Evolutionary conservation across 139 green algal genomes (phyloP).

Genomic region (Chlorella sorokiniana): DNA sequence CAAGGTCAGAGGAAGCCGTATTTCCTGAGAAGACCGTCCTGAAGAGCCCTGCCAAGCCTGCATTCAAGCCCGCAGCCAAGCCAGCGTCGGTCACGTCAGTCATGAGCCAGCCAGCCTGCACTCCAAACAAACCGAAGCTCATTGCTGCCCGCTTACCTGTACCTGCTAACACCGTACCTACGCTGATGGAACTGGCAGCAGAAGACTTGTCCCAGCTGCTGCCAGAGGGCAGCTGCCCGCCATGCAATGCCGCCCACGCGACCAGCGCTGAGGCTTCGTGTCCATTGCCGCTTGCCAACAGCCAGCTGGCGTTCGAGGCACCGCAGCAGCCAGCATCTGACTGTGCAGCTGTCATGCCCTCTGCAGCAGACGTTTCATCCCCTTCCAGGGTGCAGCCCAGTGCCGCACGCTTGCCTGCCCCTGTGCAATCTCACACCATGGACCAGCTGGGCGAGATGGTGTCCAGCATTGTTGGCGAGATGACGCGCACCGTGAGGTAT

Average conservation of each 20-base stretch:
- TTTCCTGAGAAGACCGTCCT: too few relatives aligned
- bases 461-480: neutral
- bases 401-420: neutral
- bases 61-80: neutral
- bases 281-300: too few relatives aligned
- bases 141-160: neutral
- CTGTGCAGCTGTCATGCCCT: neutral
- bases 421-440: too few relatives aligned
- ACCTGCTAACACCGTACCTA: neutral
- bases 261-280: too few relatives aligned
- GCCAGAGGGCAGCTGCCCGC: neutral
- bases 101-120: neutral
- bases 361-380: too few relatives aligned
- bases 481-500: neutral
- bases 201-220: neutral
- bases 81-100: neutral
- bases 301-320: too few relatives aligned
- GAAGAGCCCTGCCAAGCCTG: neutral
- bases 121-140: neutral
- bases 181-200: slow-evolving; percentile 12
- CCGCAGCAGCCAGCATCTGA: neutral
- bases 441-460: neutral
- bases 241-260: neutral
- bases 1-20: too few relatives aligned
- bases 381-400: too few relatives aligned